These are phyloP conservation scores for Triticum turgidum DNA, from an alignment of 176 grass and related monocot species.

Conservation along the genomic window DNA sequence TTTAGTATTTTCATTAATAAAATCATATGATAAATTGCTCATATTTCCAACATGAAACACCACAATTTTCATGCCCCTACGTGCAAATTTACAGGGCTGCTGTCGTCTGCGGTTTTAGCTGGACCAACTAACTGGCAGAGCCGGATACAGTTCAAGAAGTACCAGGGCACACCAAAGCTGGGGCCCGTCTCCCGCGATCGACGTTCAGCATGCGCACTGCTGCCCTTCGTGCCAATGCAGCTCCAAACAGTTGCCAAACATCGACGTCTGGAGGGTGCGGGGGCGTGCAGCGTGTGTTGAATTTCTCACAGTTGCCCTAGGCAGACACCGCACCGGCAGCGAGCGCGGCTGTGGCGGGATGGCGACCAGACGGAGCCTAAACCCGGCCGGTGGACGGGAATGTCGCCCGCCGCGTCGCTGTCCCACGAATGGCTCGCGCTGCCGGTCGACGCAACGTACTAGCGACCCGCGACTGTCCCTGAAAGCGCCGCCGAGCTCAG, in stretches of 20 bases:
- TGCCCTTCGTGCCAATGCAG: conserved; percentile 34
- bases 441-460: not conserved
- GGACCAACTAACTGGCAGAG: no score
- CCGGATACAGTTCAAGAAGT: not conserved
- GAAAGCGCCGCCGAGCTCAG: not conserved
- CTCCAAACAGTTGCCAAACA: not conserved
- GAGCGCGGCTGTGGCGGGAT: conserved; percentile 1
- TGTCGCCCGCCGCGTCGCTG: conserved; percentile 32
- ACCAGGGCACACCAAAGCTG: not conserved
- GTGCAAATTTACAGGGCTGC: not conserved
- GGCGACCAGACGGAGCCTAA: conserved; percentile 19
- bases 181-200: not conserved
- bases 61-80: not conserved
- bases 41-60: no score
- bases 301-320: conserved; percentile 26
- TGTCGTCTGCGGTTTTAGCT: not conserved
- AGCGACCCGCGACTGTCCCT: not conserved
- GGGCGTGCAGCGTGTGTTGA: conserved; percentile 28
- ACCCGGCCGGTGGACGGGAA: conserved; percentile 30
- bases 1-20: no score
- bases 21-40: no score
- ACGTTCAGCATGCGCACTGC: not conserved
- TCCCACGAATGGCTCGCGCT: conserved; percentile 25
- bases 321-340: conserved; percentile 30
- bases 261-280: not conserved